Evolutionary conservation across 2,329 filamentous ascomycete species (phyloP).

Genomic region (Stagonosporopsis cucurbitacearum): DNA sequence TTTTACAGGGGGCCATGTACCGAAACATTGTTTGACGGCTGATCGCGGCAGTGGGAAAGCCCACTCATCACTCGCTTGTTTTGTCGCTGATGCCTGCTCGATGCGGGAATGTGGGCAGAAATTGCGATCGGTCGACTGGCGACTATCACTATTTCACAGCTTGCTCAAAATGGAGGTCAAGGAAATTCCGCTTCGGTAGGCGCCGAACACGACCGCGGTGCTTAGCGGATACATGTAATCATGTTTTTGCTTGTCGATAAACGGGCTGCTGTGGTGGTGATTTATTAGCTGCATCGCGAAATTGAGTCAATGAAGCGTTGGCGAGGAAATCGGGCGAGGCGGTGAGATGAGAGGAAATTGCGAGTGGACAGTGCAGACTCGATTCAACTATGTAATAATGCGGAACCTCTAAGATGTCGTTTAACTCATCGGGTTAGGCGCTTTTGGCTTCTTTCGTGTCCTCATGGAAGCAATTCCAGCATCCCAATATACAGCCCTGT

Average conservation of each 20-base stretch:
- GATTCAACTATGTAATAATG: conserved; percentile 21
- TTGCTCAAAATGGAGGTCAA: neutral
- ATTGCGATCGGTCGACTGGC: conserved; percentile 9
- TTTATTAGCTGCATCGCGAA: neutral
- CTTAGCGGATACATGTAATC: no score
- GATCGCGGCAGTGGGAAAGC: no score
- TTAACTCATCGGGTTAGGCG: conserved; percentile 16
- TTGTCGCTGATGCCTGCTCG: no score
- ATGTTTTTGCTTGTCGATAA: neutral
- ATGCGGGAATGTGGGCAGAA: neutral
- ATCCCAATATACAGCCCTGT: conserved; percentile 16
- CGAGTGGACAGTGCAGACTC: conserved; percentile 16
- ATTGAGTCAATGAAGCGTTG: neutral
- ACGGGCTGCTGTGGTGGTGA: neutral
- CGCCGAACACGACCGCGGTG: conserved; percentile 6
- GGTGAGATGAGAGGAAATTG: conserved; percentile 8
- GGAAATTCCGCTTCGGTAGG: conserved; percentile 13
- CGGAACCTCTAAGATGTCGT: conserved; percentile 15
- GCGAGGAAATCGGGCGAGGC: neutral
- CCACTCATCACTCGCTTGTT: no score
- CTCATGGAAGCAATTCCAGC: conserved; percentile 18
- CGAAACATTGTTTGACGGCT: no score
- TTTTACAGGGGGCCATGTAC: no score
- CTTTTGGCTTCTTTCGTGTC: conserved; percentile 4
- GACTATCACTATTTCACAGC: conserved; percentile 9